phyloP scores from a whole-genome alignment of 495 filamentous ascomycete species.

The Hamigera avellanea region DNA sequence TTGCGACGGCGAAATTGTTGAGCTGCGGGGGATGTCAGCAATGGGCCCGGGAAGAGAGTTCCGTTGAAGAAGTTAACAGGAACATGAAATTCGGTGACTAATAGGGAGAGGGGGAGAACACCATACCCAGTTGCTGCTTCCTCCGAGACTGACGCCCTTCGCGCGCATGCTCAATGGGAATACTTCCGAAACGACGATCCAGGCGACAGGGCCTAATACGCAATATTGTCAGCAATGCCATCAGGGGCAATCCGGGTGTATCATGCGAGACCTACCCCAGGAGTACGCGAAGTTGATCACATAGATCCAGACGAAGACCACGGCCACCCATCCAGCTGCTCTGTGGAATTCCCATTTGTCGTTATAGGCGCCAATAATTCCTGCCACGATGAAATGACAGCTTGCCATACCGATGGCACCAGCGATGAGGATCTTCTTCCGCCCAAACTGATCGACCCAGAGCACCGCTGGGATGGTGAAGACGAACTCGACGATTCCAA shows the following conservation, averaged over 20 bases:
- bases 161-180: slow-evolving; percentile 35
- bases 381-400: slow-evolving; percentile 39
- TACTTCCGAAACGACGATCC: slow-evolving; percentile 34
- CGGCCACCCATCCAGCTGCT: slow-evolving; percentile 28
- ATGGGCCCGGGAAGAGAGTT: no score
- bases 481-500: slow-evolving; percentile 64
- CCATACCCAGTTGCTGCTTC: slow-evolving; percentile 31
- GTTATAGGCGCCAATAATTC: slow-evolving; percentile 27
- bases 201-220: slow-evolving; percentile 24
- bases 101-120: not conserved
- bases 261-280: slow-evolving; percentile 21
- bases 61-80: no score
- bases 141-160: slow-evolving; percentile 31
- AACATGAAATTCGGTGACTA: not conserved
- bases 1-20: slow-evolving; percentile 34
- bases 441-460: slow-evolving; percentile 63
- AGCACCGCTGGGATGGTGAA: slow-evolving; percentile 58
- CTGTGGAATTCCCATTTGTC: slow-evolving; percentile 14
- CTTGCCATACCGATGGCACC: slow-evolving; percentile 63
- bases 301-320: slow-evolving; percentile 35
- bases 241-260: no score
- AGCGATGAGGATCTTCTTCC: slow-evolving; percentile 61
- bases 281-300: slow-evolving; percentile 33
- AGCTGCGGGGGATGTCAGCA: slow-evolving; percentile 24
- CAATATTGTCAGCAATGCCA: slow-evolving; percentile 4